Base-by-base conservation (phyloP, 2,329 filamentous ascomycete species). In the Cladophialophora exuberans region DNA sequence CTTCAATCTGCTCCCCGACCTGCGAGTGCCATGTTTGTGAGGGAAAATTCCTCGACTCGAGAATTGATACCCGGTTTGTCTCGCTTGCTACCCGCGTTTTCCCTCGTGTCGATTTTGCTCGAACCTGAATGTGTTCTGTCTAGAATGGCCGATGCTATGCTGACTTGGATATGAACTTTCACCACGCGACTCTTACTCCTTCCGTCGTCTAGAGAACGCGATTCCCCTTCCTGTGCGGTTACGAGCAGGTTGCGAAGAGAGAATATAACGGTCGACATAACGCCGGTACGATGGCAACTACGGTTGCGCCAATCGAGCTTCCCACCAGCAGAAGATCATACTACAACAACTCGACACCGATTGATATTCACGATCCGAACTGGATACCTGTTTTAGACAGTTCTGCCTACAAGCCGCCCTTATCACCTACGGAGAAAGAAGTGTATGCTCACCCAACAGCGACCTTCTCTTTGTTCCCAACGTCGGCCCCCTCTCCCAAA, bases 331-430 rank as follows among this genome's bases (percentile, higher is more conserved):
- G 61, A 43, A 54, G 60, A 15, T 64, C 62, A 3, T 62, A 59
- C 25, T 54, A 57, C 43, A 59, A 57, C 31, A 31, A 50, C 6
- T 38, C 47, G 22, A 53, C 57, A 23, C 36, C 28, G 2, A 50
- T 56, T n/a, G 61, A 64, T 36, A 57, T 64, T 33, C 54, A 63
- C 35, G 61, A 64, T 42, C 59, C 57, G 30, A 64, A 64, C 43
- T 64, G 59, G 57, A 64, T 64, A 11, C 62, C 62, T 1, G 49
- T 64, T 1, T 47, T 64, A 30, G 56, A 59, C 39, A 44, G 49
- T 18, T 45, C 43, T 7, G 28, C 51, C 10, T 54, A 56, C 53
- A 60, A 56, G 31, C 51, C 51, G 17, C 42, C 49, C 4, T 54
- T 53, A 10, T 50, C 60, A n/a, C 45, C 52, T 26, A 47, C 42